These are phyloP conservation scores for Penstemon eatonii DNA, from an alignment of 257 asterid genomes.

Conservation along the genomic window DNA sequence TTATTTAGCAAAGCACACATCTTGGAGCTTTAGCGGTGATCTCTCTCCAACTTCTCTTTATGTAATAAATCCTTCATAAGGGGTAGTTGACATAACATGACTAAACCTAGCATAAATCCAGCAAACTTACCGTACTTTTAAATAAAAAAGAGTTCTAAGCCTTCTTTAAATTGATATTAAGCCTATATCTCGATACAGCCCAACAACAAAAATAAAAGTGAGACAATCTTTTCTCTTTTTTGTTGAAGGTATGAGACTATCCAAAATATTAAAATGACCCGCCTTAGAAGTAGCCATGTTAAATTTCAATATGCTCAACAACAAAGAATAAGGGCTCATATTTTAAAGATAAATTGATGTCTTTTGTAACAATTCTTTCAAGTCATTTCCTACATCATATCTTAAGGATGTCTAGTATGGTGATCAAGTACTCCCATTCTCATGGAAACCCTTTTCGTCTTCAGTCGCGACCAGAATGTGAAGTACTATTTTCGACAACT, in stretches of 20 bases:
- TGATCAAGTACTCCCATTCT: neutral
- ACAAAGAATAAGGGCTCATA: neutral
- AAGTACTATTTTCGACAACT: neutral
- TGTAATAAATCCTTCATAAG: neutral
- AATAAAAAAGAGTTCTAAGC: neutral
- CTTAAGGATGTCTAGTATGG: neutral
- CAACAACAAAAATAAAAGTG: neutral
- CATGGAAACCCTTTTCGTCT: neutral
- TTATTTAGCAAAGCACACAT: slow-evolving; percentile 4
- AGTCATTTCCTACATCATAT: neutral
- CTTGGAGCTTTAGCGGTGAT: neutral
- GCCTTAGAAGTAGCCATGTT: neutral
- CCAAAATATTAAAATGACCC: neutral
- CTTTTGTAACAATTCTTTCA: neutral
- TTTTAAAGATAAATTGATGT: neutral
- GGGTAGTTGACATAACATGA: neutral
- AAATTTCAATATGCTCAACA: neutral
- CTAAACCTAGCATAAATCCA: neutral
- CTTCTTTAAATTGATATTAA: neutral
- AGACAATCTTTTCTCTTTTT: too few relatives aligned
- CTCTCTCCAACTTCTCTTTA: neutral
- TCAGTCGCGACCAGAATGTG: neutral
- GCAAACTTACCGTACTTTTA: neutral
- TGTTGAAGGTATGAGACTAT: neutral
- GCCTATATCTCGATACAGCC: neutral